Evolutionary conservation across 352 stramenopile species (phyloP), one percentile per base, ranked within the genome.

Genomic region (Pythium apleroticum): DNA sequence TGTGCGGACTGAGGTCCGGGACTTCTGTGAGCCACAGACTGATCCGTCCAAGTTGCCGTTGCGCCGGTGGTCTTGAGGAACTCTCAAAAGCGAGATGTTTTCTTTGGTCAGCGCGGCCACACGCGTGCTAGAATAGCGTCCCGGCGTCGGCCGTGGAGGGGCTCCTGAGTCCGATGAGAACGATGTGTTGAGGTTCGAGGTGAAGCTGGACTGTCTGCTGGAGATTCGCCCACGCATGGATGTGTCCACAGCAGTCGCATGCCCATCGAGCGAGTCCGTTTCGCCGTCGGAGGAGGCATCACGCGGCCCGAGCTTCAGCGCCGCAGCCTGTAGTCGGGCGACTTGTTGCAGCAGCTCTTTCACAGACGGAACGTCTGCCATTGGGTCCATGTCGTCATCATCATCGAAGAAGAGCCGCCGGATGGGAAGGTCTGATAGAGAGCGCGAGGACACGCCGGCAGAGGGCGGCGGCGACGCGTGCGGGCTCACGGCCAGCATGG

Each of bases 11-110:
- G 84, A 93, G 12, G 81, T 89, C 37, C 76, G 79, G 31, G 84
- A 93, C 57, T 89, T 77, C 45, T 89, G 77, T n/a, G 82, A 92
- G 37, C 83, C 82, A 20, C 74, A 88, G 10, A 90, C 77, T 10
- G 84, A 93, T 33, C 80, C 82, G 0, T 74, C 71, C 31, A 77
- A 76, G 39, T 78, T 77, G 8, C 61, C 49, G 6, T 68, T 74
- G 12, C 63, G 52, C 1, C 58, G 65, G 37, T 45, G 33, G 39
- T 78, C 66, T 9, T 67, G 48, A 15, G 81, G 81, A 22, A 71
- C 83, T 1, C 81, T 84, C 35, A 95, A 57, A 33, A 90, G 59
- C 33, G 84, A 93, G 24, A 95, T 89, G 59, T 95, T 95, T 57
- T 91, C 86, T 43, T 78, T 76, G 0, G 86, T 95, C 24, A 95